phyloP scores from a whole-genome alignment of 495 filamentous ascomycete genomes.

The Penicillium riverlandense region DNA sequence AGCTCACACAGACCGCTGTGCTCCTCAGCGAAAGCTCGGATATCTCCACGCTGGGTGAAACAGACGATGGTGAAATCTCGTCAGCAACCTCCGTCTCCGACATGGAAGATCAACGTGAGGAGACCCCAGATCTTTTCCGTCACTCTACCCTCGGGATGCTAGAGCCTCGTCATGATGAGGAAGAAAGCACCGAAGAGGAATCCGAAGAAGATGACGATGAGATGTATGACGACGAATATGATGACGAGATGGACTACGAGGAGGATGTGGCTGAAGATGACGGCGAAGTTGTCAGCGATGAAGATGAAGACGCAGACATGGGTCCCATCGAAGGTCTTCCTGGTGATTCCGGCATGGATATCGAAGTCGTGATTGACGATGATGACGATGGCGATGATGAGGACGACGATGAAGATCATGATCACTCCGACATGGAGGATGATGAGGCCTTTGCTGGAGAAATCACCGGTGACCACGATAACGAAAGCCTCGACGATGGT shows the following conservation, averaged over 20 bases:
- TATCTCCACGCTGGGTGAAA: conserved; percentile 58
- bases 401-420: conserved; percentile 60
- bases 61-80: conserved; percentile 80
- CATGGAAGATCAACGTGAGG: conserved; percentile 80
- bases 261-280: conserved; percentile 70
- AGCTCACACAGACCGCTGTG: conserved; percentile 80
- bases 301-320: conserved; percentile 72
- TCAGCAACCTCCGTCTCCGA: conserved; percentile 87
- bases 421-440: conserved; percentile 50
- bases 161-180: conserved; percentile 74
- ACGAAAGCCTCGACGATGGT: conserved; percentile 51
- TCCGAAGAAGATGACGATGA: conserved; percentile 73
- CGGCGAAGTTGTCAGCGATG: conserved; percentile 81
- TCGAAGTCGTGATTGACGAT: conserved; percentile 80
- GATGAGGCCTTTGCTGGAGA: conserved; percentile 46
- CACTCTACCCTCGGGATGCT: conserved; percentile 95
- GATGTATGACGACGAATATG: conserved; percentile 79
- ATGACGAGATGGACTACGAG: conserved; percentile 85
- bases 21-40: conserved; percentile 72
- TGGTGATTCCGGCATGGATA: conserved; percentile 50
- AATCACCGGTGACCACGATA: conserved; percentile 56
- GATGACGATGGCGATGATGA: conserved; percentile 57
- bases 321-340: conserved; percentile 79
- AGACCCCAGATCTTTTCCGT: conserved; percentile 94
- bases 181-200: conserved; percentile 50